Evolutionary conservation across 2,329 filamentous ascomycete genomes (phyloP).

Genomic region (Ampelomyces quisqualis): DNA sequence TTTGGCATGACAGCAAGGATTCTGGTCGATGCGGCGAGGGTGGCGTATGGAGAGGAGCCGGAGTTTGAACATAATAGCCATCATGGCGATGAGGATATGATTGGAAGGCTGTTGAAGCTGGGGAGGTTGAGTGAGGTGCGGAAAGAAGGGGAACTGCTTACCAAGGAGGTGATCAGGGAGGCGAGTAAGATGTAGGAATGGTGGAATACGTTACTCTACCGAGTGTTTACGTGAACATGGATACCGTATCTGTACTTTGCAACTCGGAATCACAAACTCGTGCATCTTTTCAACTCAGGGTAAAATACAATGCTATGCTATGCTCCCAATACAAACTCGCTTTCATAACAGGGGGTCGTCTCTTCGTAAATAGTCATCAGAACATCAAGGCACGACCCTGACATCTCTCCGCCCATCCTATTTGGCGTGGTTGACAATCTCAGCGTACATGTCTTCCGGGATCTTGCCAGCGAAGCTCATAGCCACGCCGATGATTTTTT

Average conservation of each 20-base stretch:
- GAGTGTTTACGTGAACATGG: no score
- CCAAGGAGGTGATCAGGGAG: slow-evolving; percentile 53
- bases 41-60: slow-evolving; percentile 80
- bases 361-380: not conserved
- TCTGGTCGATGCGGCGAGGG: slow-evolving; percentile 79
- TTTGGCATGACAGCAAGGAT: slow-evolving; percentile 96
- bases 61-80: slow-evolving; percentile 74
- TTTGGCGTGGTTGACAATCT: slow-evolving; percentile 84
- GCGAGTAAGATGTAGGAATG: slow-evolving; percentile 49
- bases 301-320: no score
- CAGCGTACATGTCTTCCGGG: slow-evolving; percentile 83
- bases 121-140: slow-evolving; percentile 57
- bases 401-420: slow-evolving; percentile 43
- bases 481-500: slow-evolving; percentile 80
- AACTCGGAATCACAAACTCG: no score
- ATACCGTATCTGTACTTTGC: no score
- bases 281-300: no score
- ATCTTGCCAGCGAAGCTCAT: slow-evolving; percentile 87
- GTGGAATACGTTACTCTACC: not conserved
- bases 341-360: no score
- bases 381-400: not conserved
- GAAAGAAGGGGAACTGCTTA: slow-evolving; percentile 55
- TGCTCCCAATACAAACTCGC: no score
- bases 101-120: slow-evolving; percentile 56
- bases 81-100: slow-evolving; percentile 68